Base-by-base conservation (phyloP, 2,329 filamentous ascomycete species). In the Chalara sp. region DNA sequence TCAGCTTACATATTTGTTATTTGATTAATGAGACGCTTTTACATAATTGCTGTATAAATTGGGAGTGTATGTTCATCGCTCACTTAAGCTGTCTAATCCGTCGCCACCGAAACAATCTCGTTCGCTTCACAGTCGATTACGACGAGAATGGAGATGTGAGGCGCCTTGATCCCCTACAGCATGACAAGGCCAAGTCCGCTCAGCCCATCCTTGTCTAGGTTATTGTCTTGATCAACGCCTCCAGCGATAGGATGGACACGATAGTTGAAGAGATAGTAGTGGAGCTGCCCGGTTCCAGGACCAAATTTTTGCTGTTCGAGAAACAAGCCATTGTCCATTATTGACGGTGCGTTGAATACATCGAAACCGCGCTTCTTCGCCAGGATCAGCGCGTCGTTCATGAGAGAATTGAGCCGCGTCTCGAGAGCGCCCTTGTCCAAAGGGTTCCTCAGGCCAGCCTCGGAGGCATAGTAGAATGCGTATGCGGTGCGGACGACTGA, bases 241-340 rank as follows among this genome's bases (percentile, higher is more conserved):
- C 93, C 91, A 1, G 81, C 73, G 62, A 99, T 86, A n/a, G 84
- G 83, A 53, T 87, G 83, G 10, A 89, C 88, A 51, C 89, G 83
- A 75, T 96, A 99, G 72, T 99, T 99, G 78, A 95, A 99, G 32
- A 99, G 76, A 69, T 99, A 99, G 72, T 91, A 99, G 70, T 99
- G 90, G 61, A 99, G 76, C 68, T 93, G 89, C 44, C 93, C 93
- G 67, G 99, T 93, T 32, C 93, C 93, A 5, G 87, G 84, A 44
- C 92, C 93, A 63, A 96, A 99, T 69, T 95, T 95, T 65, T 96
- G 89, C 59, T 96, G 80, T 65, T 92, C 85, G 6, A 99, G 76
- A 79, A 99, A 97, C 28, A 97, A 77, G 1, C 83, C 86, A 68
- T 99, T 99, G 69, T 99, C 92, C 70, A 96, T 85, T 39, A 96